Base-by-base conservation (phyloP, 176 grass and related monocot genomes). In the Cocos nucifera region DNA sequence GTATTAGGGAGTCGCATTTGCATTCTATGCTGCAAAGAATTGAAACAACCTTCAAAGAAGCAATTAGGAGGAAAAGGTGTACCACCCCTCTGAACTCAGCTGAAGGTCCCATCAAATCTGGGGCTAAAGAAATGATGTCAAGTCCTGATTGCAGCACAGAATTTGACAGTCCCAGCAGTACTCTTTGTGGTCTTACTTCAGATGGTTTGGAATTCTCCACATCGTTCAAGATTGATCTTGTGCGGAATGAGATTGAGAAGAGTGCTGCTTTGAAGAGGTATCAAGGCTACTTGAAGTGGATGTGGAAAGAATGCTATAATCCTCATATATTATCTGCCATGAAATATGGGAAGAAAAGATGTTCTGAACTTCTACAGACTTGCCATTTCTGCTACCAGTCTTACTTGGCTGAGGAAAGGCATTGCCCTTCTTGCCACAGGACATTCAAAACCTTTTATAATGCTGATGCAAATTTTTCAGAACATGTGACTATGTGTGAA, bases 1-100 rank as follows among this genome's bases (percentile, higher is more conserved):
- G 91, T n/a, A 75, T 75, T 72, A 65, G 86, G 19, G 91, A 96
- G 65, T 80, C 91, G 25, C 80, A 96, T 83, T 63, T 96, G 24
- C 78, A 83, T 80, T 88, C 84, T 27, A 88, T 97, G 87, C 72
- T 97, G 74, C 84, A 75, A 75, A 78, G 81, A 59, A 83, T 97
- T 17, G 93, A 97, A 75, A n/a, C 84, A 67, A 83, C 73, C 53
- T 97, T 97, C 63, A 97, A 88, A 63, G 78, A 97, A 35, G 70
- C 93, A 30, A 73, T 91, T 73, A 81, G 50, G 66, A 76, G 73
- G 63, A 78, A 66, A 58, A 85, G 30, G 29, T 58, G 51, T 71
- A 59, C 35, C 22, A 54, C 4, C 51, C 64, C 50, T 30, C 61
- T 61, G 26, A 68, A 53, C 15, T 44, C 62, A 57, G 49, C 71